These are phyloP conservation scores for Neonectria hederae DNA, from an alignment of 2,329 filamentous ascomycete species.

Conservation along the genomic window DNA sequence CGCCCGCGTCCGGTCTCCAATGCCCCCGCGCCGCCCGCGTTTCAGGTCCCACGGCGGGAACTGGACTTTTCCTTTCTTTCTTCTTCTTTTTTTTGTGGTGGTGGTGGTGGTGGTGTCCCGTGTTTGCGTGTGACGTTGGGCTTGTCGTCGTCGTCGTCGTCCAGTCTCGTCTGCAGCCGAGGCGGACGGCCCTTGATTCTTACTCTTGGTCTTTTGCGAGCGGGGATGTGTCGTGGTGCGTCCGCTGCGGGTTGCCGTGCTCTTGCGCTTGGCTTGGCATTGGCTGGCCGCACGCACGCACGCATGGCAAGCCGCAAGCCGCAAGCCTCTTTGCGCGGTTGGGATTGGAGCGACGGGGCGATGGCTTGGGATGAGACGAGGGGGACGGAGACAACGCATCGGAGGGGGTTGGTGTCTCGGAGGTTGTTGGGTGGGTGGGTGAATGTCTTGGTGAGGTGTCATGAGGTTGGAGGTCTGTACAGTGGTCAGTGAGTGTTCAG, in stretches of 20 bases:
- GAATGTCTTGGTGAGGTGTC: too few relatives aligned
- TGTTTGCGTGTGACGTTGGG: neutral
- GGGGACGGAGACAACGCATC: neutral
- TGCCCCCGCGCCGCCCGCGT: neutral
- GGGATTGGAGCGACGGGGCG: neutral
- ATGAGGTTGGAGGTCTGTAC: too few relatives aligned
- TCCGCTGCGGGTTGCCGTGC: neutral
- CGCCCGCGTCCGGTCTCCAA: too few relatives aligned
- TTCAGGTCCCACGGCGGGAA: conserved; percentile 11
- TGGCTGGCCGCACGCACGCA: too few relatives aligned
- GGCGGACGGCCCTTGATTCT: neutral
- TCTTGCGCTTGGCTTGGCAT: too few relatives aligned
- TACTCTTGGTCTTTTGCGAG: neutral
- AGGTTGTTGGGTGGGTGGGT: too few relatives aligned
- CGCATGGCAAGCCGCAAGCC: too few relatives aligned
- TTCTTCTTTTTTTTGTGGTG: neutral
- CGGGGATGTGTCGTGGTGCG: neutral
- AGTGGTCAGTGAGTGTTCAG: too few relatives aligned
- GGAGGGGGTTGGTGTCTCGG: neutral
- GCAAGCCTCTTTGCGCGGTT: neutral
- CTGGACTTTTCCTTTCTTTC: too few relatives aligned
- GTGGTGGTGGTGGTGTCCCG: too few relatives aligned
- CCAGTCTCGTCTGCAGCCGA: conserved; percentile 14
- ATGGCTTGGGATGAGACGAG: neutral
- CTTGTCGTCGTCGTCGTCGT: neutral